phyloP scores from a whole-genome alignment of 2,329 filamentous ascomycete genomes.

The Stylonectria norvegica region DNA sequence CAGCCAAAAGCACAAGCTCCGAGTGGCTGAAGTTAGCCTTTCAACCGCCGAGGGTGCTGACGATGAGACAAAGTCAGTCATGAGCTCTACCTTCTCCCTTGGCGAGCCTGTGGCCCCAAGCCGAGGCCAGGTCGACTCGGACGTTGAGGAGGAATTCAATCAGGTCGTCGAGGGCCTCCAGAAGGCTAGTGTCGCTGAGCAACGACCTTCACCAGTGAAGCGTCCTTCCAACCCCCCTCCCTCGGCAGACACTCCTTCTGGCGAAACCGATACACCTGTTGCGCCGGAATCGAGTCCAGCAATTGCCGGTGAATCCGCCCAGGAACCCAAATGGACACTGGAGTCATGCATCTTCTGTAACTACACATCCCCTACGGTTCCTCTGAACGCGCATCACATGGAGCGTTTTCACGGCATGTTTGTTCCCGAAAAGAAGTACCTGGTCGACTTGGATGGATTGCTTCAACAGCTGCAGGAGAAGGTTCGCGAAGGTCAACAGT shows the following conservation, averaged over 20 bases:
- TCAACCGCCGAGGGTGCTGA: constrained; percentile 37
- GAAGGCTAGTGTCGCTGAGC: constrained; percentile 63
- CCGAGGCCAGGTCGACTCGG: constrained; percentile 55
- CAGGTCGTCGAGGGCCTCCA: constrained; percentile 76
- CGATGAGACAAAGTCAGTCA: constrained; percentile 75
- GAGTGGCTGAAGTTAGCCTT: constrained; percentile 47
- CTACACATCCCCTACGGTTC: constrained; percentile 69
- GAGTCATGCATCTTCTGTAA: constrained; percentile 86
- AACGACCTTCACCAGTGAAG: constrained; percentile 49
- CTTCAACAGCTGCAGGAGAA: constrained; percentile 75
- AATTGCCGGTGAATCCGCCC: constrained; percentile 34
- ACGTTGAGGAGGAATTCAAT: constrained; percentile 71
- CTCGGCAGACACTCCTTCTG: constrained; percentile 37
- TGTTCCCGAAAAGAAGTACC: constrained; percentile 81
- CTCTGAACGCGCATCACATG: constrained; percentile 86
- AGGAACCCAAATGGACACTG: constrained; percentile 42
- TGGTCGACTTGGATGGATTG: constrained; percentile 79
- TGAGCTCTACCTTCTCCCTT: constrained; percentile 88
- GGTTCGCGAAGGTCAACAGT: constrained; percentile 76
- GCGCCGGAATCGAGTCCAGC: constrained; percentile 44
- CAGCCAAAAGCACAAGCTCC: constrained; percentile 79
- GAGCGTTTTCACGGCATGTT: constrained; percentile 91
- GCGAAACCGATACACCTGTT: constrained; percentile 41
- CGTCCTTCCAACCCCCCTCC: constrained; percentile 51
- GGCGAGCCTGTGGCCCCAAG: constrained; percentile 66